Evolutionary conservation across 2,329 filamentous ascomycete genomes (phyloP), one percentile per base, ranked within the genome.

Genomic region (Helotiales sp.): DNA sequence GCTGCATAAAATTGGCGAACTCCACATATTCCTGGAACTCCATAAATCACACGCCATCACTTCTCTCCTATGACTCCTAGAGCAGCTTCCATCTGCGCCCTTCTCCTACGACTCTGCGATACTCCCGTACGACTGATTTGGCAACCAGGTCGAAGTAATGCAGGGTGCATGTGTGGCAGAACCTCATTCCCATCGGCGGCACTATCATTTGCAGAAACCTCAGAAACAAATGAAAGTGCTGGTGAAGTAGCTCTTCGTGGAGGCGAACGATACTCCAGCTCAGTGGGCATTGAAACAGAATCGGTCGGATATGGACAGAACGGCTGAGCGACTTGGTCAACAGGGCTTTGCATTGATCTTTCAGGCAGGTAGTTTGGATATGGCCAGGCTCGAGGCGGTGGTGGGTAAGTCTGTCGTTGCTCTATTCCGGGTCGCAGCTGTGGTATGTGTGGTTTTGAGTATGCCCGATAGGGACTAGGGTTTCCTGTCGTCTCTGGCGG

Each of bases 371-470:
- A 54, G 5, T n/a, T 20, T 7, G 50, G 50, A 32, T 54, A 54
- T n/a, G 26, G 50, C 11, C 7, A 15, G 6, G n/a, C 50, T 3
- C 17, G 50, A 26, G 47, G 24, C 3, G 26, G 26, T 30, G 50
- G 15, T n/a, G 50, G 50, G 13, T n/a, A 54, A 2, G 50, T 54
- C 28, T 32, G 26, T 54, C 50, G 26, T 32, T 54, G 50, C 26
- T 30, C 26, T 17, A 54, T 32, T 4, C 50, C 26, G 30, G 50
- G 50, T 30, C 50, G 50, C 10, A 20, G 17, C 15, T n/a, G 50
- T 20, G 50, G 50, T n/a, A 54, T 32, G 17, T 54, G 50, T 54
- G 50, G 50, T 30, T 32, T 54, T 32, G 50, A 54, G 50, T 54
- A 54, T 4, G 50, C 26, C 8, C 26, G 26, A 17, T 54, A 54